Conservation (phyloP, 768 basidiomycete species). For the Boletus tomentosulus region DNA sequence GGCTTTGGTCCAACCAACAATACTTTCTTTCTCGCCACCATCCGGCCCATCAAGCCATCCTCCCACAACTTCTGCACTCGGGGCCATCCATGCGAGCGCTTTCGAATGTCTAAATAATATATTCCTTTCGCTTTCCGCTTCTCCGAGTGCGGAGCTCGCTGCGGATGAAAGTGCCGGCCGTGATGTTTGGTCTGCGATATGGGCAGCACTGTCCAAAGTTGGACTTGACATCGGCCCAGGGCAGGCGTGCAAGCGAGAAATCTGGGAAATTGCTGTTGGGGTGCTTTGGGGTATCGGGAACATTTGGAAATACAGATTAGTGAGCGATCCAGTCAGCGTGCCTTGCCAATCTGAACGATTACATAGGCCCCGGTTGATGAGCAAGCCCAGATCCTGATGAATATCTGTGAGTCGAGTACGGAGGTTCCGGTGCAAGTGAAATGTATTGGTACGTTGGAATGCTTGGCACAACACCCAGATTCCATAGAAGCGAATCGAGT, state of each 20-base stretch:
- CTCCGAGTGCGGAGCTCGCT: conserved; percentile 38
- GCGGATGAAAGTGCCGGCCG: conserved; percentile 47
- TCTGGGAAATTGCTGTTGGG: conserved; percentile 78
- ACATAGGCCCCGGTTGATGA: conserved; percentile 52
- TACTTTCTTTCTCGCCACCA: conserved; percentile 77
- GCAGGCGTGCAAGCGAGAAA: conserved; percentile 64
- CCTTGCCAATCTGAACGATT: conserved; percentile 6
- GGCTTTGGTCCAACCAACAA: conserved; percentile 65
- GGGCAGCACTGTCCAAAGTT: conserved; percentile 55
- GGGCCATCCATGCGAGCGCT: conserved; percentile 79
- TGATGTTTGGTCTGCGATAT: conserved; percentile 61
- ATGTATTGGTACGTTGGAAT: conserved; percentile 83
- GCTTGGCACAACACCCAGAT: conserved; percentile 66
- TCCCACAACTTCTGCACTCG: conserved; percentile 82
- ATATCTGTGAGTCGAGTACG: conserved; percentile 52
- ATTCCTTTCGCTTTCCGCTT: conserved; percentile 65
- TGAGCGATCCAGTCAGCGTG: conserved; percentile 28
- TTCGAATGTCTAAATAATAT: conserved; percentile 90
- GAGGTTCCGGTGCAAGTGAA: conserved; percentile 62
- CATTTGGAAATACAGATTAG: conserved; percentile 66
- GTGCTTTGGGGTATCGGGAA: conserved; percentile 86
- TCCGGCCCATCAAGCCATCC: conserved; percentile 71
- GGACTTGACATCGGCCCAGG: conserved; percentile 58
- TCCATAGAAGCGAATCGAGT: conserved; percentile 54
- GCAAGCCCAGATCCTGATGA: conserved; percentile 62